These are phyloP conservation scores for Mycena crocata DNA, from an alignment of 768 basidiomycete species.

Conservation along the genomic window DNA sequence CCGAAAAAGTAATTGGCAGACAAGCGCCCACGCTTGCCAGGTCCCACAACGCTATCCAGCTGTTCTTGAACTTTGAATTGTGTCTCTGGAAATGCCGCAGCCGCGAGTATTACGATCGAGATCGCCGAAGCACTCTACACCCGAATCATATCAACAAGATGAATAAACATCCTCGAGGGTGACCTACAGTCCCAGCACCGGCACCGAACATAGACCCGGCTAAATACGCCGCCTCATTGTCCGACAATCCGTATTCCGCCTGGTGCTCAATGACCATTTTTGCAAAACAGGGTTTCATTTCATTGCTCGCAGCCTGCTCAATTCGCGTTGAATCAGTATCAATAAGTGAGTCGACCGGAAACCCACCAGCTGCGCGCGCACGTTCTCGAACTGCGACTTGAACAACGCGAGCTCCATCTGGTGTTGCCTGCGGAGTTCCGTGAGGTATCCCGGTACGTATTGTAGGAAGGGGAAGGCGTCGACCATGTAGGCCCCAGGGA, in stretches of 20 bases:
- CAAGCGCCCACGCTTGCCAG: slow-evolving; percentile 48
- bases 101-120: slow-evolving; percentile 66
- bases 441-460: slow-evolving; percentile 71
- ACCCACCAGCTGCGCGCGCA: slow-evolving; percentile 58
- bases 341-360: not conserved
- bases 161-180: not conserved
- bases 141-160: not conserved
- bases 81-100: slow-evolving; percentile 64
- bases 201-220: slow-evolving; percentile 76
- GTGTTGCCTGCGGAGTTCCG: slow-evolving; percentile 68
- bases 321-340: slow-evolving; percentile 16
- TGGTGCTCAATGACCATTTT: slow-evolving; percentile 70
- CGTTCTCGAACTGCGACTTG: slow-evolving; percentile 60
- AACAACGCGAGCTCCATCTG: slow-evolving; percentile 67
- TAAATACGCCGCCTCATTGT: slow-evolving; percentile 71
- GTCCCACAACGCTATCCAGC: slow-evolving; percentile 63
- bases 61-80: slow-evolving; percentile 65
- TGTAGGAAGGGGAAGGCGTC: slow-evolving; percentile 59
- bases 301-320: slow-evolving; percentile 40
- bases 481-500: slow-evolving; percentile 59
- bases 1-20: not conserved
- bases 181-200: slow-evolving; percentile 65
- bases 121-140: slow-evolving; percentile 65
- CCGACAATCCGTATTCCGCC: slow-evolving; percentile 61
- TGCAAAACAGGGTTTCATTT: slow-evolving; percentile 61